phyloP scores from a whole-genome alignment of 495 filamentous ascomycete species.

The Letharia columbiana region DNA sequence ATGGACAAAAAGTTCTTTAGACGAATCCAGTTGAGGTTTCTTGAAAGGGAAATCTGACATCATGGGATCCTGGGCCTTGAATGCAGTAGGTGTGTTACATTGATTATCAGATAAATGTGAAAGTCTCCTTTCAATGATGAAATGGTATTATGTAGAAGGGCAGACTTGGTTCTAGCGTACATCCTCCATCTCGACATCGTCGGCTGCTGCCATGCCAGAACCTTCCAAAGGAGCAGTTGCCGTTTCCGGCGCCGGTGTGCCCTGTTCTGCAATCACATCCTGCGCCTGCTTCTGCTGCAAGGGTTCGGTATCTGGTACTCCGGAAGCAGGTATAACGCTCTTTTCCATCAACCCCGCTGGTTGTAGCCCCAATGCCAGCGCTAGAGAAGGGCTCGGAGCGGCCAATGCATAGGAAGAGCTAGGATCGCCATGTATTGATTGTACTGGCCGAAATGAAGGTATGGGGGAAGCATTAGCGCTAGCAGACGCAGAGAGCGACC shows the following conservation, averaged over 20 bases:
- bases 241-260: not conserved
- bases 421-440: not conserved
- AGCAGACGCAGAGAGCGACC: not conserved
- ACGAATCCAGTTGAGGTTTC: not conserved
- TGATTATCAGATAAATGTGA: too few relatives aligned
- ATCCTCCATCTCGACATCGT: conserved; percentile 12
- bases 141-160: not conserved
- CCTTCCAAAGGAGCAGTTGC: not conserved
- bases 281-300: not conserved
- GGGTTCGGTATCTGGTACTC: not conserved
- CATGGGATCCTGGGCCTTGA: not conserved
- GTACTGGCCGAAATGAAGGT: not conserved
- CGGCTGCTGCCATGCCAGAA: not conserved
- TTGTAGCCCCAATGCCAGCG: not conserved
- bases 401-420: not conserved
- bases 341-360: not conserved
- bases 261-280: not conserved
- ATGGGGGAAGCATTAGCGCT: not conserved
- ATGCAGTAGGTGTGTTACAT: too few relatives aligned
- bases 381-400: not conserved
- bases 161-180: not conserved
- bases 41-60: not conserved
- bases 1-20: not conserved
- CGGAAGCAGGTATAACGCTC: not conserved
- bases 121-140: not conserved